A percentile compares a stretch with the other conserved stretches of the same genome.
Conservation (phyloP, 1,139 yeast species). For the Pichia kudriavzevii region DNA sequence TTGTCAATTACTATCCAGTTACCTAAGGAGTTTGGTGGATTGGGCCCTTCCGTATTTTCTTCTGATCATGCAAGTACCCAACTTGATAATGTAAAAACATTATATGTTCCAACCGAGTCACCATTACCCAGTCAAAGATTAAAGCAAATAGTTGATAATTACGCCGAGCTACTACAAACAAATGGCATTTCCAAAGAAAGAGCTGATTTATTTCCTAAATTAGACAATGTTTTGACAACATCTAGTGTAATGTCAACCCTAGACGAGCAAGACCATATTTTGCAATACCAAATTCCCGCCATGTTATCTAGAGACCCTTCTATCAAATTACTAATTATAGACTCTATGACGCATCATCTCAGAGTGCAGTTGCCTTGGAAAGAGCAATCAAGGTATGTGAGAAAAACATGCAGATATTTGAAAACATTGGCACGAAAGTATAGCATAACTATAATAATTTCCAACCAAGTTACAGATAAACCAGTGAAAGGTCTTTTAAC, state of each 20-base stretch:
- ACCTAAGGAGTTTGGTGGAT: conserved; percentile 39
- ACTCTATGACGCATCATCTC: conserved; percentile 81
- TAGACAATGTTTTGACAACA: conserved; percentile 50
- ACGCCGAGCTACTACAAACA: conserved; percentile 28
- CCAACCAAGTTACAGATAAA: conserved; percentile 76
- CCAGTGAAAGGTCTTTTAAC: conserved; percentile 27
- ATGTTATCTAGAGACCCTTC: conserved; percentile 35
- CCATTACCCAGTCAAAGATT: conserved; percentile 60
- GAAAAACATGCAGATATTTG: conserved; percentile 41
- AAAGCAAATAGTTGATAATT: conserved; percentile 26
- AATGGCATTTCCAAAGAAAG: conserved; percentile 22
- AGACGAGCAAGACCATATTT: conserved; percentile 67
- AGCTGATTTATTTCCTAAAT: conserved; percentile 28
- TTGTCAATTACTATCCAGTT: conserved; percentile 52
- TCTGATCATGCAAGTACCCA: neutral
- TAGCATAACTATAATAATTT: conserved; percentile 57
- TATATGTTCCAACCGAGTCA: conserved; percentile 74
- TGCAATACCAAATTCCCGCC: conserved; percentile 64
- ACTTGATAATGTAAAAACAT: conserved; percentile 31
- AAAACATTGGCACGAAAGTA: conserved; percentile 41
- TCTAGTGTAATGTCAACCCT: conserved; percentile 51
- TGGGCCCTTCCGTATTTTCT: conserved; percentile 28
- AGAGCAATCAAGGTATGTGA: conserved; percentile 37
- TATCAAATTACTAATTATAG: conserved; percentile 56
- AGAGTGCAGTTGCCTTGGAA: conserved; percentile 51